Base-by-base conservation (phyloP, 2,329 filamentous ascomycete species). In the Knoxdaviesia capensis region DNA sequence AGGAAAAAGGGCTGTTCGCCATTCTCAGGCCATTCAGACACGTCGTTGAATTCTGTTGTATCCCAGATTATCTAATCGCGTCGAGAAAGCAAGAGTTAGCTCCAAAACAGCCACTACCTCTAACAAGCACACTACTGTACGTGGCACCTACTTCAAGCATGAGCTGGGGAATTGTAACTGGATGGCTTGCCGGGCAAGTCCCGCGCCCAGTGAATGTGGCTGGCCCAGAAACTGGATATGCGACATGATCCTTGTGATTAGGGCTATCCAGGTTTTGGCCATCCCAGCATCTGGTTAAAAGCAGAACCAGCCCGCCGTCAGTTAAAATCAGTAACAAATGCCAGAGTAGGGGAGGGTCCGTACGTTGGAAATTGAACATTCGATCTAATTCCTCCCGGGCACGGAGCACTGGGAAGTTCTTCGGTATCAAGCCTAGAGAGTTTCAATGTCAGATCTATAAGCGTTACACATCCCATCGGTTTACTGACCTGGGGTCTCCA, bases 211-310 rank as follows among this genome's bases (percentile, higher is more conserved):
- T 30, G 33, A 60, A 59, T 11, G 54, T 54, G 44, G 67, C 60
- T 8, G 59, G 57, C 1, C 57, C 60, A 38, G 39, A 55, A 40
- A 45, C 54, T 43, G 61, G 58, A 42, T 64, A 65, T 1, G 64
- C 53, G 33, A 64, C 55, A 42, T 64, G 61, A 43, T 54, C 54
- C 46, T 59, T 56, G 42, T 65, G 62, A 45, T 64, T 59, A 1
- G 55, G 54, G 1, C 54, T 57, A 44, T 65, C 61, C 5, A 64
- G 53, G 41, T 62, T 64, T 45, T 59, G 57, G 31, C 62, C 61
- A 40, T 65, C 62, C 62, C 62, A 65, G 53, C 62, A 65, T 39
- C 31, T 76, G 72, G 46, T 31, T 31, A 10, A 34, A 36, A 37
- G 10, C 6, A 73, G 11, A 38, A 36, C 9, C 9, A 31, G n/a